Evolutionary conservation across 768 basidiomycete genomes (phyloP), one percentile per base, ranked within the genome.

Genomic region (Amanita molliuscula): DNA sequence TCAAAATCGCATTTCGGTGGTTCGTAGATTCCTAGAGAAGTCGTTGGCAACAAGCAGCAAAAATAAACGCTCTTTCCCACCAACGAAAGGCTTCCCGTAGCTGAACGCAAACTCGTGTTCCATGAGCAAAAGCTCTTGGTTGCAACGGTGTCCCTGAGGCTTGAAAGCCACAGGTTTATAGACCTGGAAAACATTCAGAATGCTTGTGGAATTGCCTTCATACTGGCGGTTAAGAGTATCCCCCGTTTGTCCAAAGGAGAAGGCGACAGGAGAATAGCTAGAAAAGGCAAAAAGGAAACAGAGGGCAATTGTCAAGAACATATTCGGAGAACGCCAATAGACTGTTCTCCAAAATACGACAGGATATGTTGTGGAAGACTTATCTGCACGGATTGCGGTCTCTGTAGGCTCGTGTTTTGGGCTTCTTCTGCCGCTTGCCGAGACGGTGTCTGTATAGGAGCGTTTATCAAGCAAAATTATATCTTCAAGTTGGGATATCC

Each of bases 1-100:
- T 47, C 46, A 26, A 47, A 47, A 26, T 47, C 46, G 10, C 46
- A 85, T 6, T 35, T 9, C 9, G 46, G 46, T 3, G 46, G 46
- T 25, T 47, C 21, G 20, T 47, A 47, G 20, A 37, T 25, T 3
- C 46, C 46, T 47, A n/a, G n/a, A 25, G 16, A 47, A 4, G 7
- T 4, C 10, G 9, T 21, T 26, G 16, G 21, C 2, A 36, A 35
- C 18, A 16, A 28, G 34, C 8, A 4, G 13, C 18, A 8, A 16
- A 26, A 21, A 28, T 36, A n/a, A 1, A 23, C 6, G 15, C 20
- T 20, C 37, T 21, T n/a, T 3, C 46, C 11, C 26, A 47, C 46
- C 46, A n/a, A 47, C 25, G 35, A 47, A 47, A 18, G 46, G 46
- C 23, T 37, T 34, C 23, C 46, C 46, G n/a, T 18, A 47, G 35